Evolutionary conservation across 2,329 filamentous ascomycete species (phyloP), one percentile per base, ranked within the genome.

Genomic region (Chaetomiaceae sp.): DNA sequence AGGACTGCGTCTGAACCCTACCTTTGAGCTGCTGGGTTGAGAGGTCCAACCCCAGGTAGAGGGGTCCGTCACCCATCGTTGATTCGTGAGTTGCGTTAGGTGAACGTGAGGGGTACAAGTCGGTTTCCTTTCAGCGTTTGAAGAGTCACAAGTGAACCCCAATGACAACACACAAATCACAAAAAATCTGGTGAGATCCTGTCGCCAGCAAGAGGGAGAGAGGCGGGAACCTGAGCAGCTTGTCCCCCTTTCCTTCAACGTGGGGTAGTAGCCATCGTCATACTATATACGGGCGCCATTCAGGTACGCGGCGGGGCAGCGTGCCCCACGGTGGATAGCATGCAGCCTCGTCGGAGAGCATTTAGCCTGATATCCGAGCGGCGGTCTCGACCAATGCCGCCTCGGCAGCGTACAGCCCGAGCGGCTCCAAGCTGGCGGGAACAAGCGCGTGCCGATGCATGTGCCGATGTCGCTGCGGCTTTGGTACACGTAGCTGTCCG

Each of bases 21-120:
- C 88, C 90, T 77, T 98, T 97, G 48, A 97, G 77, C 65, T 97
- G 91, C 67, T 97, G 93, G 48, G 93, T 97, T 35, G 90, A 96
- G 50, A 97, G 83, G 69, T 98, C 93, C 65, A 97, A 90, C 50
- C 93, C 93, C 61, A 95, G 75, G 63, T 95, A 95, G 51, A 95
- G 72, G 15, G 86, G 83, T 26, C 70, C 74, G 51, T 58, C 52
- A 33, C 44, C 34, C 56, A 58, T 58, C 15, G 29, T n/a, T n/a
- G n/a, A n/a, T n/a, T n/a, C n/a, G n/a, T n/a, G n/a, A n/a, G n/a
- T n/a, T n/a, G n/a, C n/a, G 29, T 32, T 32, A 7, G 29, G 7
- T n/a, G 10, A n/a, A 32, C 12, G 29, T 11, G 14, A 3, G 7
- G n/a, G 15, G 14, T 3, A 11, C 29, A n/a, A 32, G 14, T n/a